A percentile compares a stretch with the other conserved stretches of the same genome.
These are phyloP conservation scores for Cymodocea nodosa DNA, from an alignment of 116 monocot species.

Conservation along the genomic window DNA sequence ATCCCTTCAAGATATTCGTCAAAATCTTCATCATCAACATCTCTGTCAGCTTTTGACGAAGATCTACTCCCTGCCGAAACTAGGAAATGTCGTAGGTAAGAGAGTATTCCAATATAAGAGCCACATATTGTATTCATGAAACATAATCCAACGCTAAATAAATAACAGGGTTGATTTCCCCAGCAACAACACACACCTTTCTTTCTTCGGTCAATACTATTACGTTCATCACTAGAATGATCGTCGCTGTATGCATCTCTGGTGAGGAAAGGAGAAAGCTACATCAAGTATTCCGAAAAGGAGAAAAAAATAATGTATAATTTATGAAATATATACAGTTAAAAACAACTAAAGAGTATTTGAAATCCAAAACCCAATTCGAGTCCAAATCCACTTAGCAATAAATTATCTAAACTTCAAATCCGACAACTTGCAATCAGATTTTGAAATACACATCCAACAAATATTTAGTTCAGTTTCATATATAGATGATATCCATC, in stretches of 20 bases:
- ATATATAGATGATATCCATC: too few species aligned
- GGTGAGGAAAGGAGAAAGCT: background rate
- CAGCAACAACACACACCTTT: conserved; percentile 30
- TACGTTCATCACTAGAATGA: conserved; percentile 26
- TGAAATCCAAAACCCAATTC: too few species aligned
- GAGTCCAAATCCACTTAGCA: too few species aligned
- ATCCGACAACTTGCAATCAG: too few species aligned
- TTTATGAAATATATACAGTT: background rate
- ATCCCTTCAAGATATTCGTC: conserved; percentile 65
- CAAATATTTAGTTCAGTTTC: too few species aligned
- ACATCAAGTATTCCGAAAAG: background rate
- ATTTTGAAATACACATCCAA: too few species aligned
- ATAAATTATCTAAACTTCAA: too few species aligned
- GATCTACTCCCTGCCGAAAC: conserved; percentile 11
- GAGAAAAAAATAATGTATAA: background rate
- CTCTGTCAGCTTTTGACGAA: conserved; percentile 9
- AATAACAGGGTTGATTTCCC: background rate
- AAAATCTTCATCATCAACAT: conserved; percentile 36
- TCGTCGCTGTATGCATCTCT: conserved; percentile 10
- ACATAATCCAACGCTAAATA: too few species aligned
- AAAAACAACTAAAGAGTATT: background rate
- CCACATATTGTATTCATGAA: background rate
- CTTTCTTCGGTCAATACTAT: conserved; percentile 17
- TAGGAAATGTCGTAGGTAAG: background rate
- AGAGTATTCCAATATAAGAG: background rate